Evolutionary conservation across 1,284 basidiomycete genomes (phyloP).

Genomic region (Puccinia polysora): DNA sequence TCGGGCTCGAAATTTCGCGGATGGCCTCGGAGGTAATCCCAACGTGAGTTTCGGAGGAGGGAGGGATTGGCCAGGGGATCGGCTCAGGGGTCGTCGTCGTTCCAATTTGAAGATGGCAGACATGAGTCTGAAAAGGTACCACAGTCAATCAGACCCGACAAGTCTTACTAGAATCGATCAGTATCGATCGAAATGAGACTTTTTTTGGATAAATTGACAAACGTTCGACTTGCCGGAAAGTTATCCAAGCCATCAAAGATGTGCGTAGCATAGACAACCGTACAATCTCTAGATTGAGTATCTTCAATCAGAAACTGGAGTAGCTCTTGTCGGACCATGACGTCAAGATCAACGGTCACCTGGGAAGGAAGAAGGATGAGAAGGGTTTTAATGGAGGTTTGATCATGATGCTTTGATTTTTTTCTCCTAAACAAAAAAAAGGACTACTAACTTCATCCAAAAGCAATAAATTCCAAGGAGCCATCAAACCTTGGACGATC

Average conservation of each 20-base stretch:
- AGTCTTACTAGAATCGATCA: no score
- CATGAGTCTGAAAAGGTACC: conserved; percentile 60
- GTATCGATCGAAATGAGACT: no score
- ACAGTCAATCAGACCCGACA: background rate
- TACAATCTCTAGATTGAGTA: conserved; percentile 73
- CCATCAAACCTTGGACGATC: conserved; percentile 94
- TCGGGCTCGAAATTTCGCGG: conserved; percentile 47
- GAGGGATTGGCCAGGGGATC: conserved; percentile 63
- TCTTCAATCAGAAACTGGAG: conserved; percentile 81
- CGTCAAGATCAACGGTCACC: conserved; percentile 98
- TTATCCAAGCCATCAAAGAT: conserved; percentile 82
- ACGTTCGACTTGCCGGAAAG: conserved; percentile 64
- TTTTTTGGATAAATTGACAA: no score
- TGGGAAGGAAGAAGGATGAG: no score
- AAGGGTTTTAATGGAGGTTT: no score
- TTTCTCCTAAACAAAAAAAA: background rate
- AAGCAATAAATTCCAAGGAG: conserved; percentile 84
- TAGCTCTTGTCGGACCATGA: conserved; percentile 85
- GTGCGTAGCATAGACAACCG: conserved; percentile 91
- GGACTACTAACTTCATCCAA: conserved; percentile 71
- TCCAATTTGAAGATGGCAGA: conserved; percentile 82
- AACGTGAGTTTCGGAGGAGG: conserved; percentile 35
- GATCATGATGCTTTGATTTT: no score
- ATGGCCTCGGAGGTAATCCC: conserved; percentile 46
- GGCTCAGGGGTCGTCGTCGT: conserved; percentile 63